phyloP scores from a whole-genome alignment of 768 basidiomycete genomes.

The Tulasnella sp. region DNA sequence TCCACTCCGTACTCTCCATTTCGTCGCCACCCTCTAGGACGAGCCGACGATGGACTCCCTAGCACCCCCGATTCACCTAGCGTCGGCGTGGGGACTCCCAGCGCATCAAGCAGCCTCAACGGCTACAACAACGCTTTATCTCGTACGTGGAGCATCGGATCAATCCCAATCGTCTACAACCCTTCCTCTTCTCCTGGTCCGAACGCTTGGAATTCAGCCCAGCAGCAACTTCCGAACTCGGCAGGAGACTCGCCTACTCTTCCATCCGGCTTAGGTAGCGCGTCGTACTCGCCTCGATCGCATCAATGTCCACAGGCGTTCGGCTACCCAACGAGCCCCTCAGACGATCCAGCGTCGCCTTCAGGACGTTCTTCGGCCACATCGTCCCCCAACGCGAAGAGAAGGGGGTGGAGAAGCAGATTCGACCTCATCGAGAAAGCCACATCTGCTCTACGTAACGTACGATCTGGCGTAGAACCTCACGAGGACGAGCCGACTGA shows the following conservation, averaged over 20 bases:
- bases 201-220: not conserved
- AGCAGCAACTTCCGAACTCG: not conserved
- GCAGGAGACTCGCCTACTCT: not conserved
- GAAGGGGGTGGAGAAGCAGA: not conserved
- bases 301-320: not conserved
- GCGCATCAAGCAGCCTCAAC: not conserved
- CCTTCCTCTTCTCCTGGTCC: not conserved
- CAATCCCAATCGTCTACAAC: slow-evolving; percentile 5
- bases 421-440: not conserved
- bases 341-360: not conserved
- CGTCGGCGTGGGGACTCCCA: not conserved
- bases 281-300: not conserved
- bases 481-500: not conserved
- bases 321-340: not conserved
- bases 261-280: not conserved
- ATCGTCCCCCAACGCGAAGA: not conserved
- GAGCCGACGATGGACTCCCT: not conserved
- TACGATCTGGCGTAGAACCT: no score
- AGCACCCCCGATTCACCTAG: not conserved
- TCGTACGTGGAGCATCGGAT: slow-evolving; percentile 6
- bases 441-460: not conserved
- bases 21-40: not conserved
- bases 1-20: not conserved
- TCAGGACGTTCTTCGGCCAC: not conserved
- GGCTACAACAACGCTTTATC: not conserved